Conservation (phyloP, 768 basidiomycete species). For the Russula foetens region DNA sequence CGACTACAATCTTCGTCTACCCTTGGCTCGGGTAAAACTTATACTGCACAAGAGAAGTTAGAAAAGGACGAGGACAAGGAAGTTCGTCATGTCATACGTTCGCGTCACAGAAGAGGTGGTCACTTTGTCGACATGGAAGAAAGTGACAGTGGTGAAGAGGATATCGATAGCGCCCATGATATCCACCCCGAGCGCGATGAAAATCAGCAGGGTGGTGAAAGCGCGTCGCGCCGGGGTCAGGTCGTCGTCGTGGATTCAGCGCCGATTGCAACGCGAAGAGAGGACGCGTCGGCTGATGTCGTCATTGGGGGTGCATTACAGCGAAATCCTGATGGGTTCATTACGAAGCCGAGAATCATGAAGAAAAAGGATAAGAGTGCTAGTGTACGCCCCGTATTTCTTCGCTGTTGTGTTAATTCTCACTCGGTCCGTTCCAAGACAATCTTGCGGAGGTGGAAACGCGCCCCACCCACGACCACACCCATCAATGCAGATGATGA, state of each 20-base stretch:
- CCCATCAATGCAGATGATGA: slow-evolving; percentile 26
- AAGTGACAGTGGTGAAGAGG: slow-evolving; percentile 4
- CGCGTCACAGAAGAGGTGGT: slow-evolving; percentile 42
- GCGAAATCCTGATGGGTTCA: slow-evolving; percentile 55
- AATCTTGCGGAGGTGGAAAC: slow-evolving; percentile 46
- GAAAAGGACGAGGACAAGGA: slow-evolving; percentile 55
- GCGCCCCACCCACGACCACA: slow-evolving; percentile 24
- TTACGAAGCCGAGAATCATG: slow-evolving; percentile 39
- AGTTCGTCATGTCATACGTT: slow-evolving; percentile 44
- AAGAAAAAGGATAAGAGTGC: slow-evolving; percentile 36
- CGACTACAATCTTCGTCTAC: slow-evolving; percentile 73
- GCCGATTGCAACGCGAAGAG: slow-evolving; percentile 3
- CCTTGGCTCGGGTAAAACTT: slow-evolving; percentile 64
- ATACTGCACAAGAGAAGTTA: slow-evolving; percentile 51
- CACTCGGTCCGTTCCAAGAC: slow-evolving; percentile 23
- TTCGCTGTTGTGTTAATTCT: background rate
- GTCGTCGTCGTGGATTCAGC: slow-evolving; percentile 6
- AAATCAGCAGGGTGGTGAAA: background rate
- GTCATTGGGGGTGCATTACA: slow-evolving; percentile 58
- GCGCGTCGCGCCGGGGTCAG: background rate
- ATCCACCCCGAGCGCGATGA: background rate
- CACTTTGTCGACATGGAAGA: slow-evolving; percentile 5
- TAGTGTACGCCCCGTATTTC: slow-evolving; percentile 33
- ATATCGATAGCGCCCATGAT: background rate
- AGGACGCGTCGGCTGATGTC: slow-evolving; percentile 23